Percentiles rank a stretch among this genome's conserved stretches.
These are phyloP conservation scores for Ascosphaera acerosa DNA, from an alignment of 2,329 filamentous ascomycete genomes.

Conservation along the genomic window DNA sequence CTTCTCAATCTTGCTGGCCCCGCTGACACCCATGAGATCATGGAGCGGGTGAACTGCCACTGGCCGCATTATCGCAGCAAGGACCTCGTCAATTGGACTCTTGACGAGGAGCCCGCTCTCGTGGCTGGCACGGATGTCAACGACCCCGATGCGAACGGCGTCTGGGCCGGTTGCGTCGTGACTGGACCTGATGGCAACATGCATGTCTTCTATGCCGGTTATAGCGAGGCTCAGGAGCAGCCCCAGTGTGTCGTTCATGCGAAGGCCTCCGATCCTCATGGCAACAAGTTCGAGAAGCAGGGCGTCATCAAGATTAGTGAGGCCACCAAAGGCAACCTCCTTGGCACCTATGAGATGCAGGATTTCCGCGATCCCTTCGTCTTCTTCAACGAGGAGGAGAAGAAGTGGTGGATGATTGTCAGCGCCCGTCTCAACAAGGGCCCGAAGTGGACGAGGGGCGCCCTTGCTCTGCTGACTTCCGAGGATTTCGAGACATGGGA, in stretches of 20 bases:
- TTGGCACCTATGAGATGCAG: conserved; percentile 9
- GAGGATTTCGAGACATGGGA: conserved; percentile 12
- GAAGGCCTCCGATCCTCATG: conserved; percentile 9
- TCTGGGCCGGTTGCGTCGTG: conserved; percentile 14
- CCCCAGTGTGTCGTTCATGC: conserved; percentile 13
- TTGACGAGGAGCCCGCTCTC: conserved; percentile 9
- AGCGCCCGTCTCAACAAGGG: conserved; percentile 12
- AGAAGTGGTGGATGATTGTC: conserved; percentile 16
- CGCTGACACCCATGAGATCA: conserved; percentile 12
- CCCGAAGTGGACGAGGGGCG: conserved; percentile 14
- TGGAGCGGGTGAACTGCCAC: conserved; percentile 11
- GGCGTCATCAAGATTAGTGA: conserved; percentile 8
- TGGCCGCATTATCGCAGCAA: conserved; percentile 12
- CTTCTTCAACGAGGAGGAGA: conserved; percentile 11
- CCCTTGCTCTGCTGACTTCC: conserved; percentile 15
- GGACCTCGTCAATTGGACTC: conserved; percentile 11
- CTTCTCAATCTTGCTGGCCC: conserved; percentile 10
- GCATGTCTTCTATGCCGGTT: conserved; percentile 17
- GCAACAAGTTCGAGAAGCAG: conserved; percentile 9
- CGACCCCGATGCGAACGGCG: conserved; percentile 12
- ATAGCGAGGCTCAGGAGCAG: conserved; percentile 11
- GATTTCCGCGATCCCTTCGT: conserved; percentile 16
- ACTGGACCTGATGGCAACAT: conserved; percentile 11
- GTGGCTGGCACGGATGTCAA: conserved; percentile 5
- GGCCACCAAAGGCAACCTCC: conserved; percentile 7